A percentile compares a stretch with the other conserved stretches of the same genome.
phyloP scores from a whole-genome alignment of 1,284 basidiomycete species.

The Irpex sp. region DNA sequence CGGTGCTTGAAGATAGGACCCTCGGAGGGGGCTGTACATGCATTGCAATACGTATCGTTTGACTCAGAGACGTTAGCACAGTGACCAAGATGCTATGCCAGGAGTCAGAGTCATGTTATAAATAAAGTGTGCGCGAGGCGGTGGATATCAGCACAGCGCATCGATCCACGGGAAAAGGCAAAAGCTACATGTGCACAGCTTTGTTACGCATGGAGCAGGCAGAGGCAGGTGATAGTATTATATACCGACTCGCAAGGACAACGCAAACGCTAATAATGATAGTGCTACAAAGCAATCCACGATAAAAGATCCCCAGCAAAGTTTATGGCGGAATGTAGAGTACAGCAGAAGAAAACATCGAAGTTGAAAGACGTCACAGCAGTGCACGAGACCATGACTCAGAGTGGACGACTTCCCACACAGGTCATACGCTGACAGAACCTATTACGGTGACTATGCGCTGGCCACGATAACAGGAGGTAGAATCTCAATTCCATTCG shows the following conservation, averaged over 20 bases:
- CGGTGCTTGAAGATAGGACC: not conserved
- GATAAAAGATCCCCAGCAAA: not conserved
- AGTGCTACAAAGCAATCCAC: slow-evolving; percentile 2
- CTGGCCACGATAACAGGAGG: slow-evolving; percentile 46
- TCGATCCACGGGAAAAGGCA: not conserved
- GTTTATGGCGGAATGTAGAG: not conserved
- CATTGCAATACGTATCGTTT: not conserved
- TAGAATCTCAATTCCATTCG: slow-evolving; percentile 27
- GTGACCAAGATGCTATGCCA: too few species aligned
- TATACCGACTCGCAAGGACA: not conserved
- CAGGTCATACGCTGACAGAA: not conserved
- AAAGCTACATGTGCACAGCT: not conserved
- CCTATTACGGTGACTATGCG: slow-evolving; percentile 29
- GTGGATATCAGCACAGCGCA: not conserved
- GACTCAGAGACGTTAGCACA: not conserved
- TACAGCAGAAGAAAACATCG: not conserved
- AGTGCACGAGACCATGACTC: not conserved
- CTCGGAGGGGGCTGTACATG: not conserved
- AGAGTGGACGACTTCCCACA: not conserved
- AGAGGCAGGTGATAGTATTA: not conserved
- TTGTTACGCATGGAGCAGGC: not conserved
- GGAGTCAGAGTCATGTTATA: not conserved
- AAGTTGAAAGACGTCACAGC: not conserved
- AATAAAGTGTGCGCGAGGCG: not conserved
- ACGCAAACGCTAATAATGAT: slow-evolving; percentile 1